Evolutionary conservation across 176 grass and related monocot genomes (phyloP), one percentile per base, ranked within the genome.

Genomic region (Aegilops longissima): DNA sequence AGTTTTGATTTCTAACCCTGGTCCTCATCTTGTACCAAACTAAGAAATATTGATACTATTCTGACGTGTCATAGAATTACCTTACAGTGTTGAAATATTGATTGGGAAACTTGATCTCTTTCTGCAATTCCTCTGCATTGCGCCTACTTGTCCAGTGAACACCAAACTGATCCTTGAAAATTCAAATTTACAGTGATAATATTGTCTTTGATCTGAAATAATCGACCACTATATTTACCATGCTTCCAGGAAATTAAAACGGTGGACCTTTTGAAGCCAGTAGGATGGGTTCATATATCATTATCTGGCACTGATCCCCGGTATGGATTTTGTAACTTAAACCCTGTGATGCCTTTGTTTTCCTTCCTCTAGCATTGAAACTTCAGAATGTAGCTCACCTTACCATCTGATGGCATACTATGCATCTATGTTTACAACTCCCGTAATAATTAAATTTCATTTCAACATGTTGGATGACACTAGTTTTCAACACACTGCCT

Each of bases 211-310:
- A 17, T 51, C 18, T 79, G n/a, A 76, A 80, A 82, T 78, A 61
- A 42, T 87, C 9, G 7, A 4, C 7, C 23, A 36, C 78, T 34
- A 14, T 6, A 45, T 59, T 62, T 20, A 13, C 80, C 21, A 10
- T 80, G 20, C 35, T 85, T 84, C 5, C 82, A 98, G 95, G 95
- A 98, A 89, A 95, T 98, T 92, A 98, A 98, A 83, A 93, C 87
- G 21, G 89, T 98, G 90, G 96, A 98, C 86, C 92, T 98, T 73
- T 83, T 88, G 18, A 96, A 96, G 80, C 96, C 96, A 63, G 84
- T 91, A 83, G 96, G 96, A 72, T 98, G 96, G 93, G 92, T 98
- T 33, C 93, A 98, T 84, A 76, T 98, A 78, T 91, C 93, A 82
- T 79, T 98, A 65, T 98, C 96, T 29, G 92, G 93, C 44, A 74